Evolutionary conservation across 2,329 filamentous ascomycete genomes (phyloP).

Genomic region (Didymella lethalis): DNA sequence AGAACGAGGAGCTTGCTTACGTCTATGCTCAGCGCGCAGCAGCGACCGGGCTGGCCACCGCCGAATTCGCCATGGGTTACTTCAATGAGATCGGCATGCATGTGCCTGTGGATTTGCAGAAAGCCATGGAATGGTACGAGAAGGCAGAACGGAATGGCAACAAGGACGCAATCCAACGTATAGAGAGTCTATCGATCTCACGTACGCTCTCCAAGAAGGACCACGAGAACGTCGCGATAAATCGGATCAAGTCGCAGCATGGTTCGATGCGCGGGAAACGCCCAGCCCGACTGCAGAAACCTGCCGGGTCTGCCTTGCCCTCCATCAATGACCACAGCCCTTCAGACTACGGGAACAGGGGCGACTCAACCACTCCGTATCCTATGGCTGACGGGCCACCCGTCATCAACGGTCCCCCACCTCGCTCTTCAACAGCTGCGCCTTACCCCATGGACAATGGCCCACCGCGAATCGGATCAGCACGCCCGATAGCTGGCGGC

Average conservation of each 20-base stretch:
- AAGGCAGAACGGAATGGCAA: conserved; percentile 91
- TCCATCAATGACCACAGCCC: conserved; percentile 50
- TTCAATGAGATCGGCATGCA: conserved; percentile 97
- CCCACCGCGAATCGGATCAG: conserved; percentile 56
- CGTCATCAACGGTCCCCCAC: conserved; percentile 28
- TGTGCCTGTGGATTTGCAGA: conserved; percentile 80
- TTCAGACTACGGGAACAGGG: conserved; percentile 46
- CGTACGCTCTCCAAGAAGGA: conserved; percentile 88
- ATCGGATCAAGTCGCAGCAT: conserved; percentile 73
- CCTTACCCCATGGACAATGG: conserved; percentile 76
- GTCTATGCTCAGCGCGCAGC: conserved; percentile 90
- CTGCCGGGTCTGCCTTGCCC: conserved; percentile 49
- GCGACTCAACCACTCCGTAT: conserved; percentile 53
- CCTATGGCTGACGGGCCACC: conserved; percentile 55
- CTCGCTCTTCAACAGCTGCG: conserved; percentile 63
- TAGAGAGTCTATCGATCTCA: conserved; percentile 83
- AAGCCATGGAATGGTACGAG: conserved; percentile 89
- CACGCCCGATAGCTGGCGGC: conserved; percentile 48
- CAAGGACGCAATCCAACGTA: conserved; percentile 80
- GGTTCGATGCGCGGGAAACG: conserved; percentile 60
- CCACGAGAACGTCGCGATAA: conserved; percentile 90
- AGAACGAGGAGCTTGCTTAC: conserved; percentile 94
- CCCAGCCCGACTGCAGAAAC: conserved; percentile 55
- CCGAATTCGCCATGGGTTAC: conserved; percentile 96
- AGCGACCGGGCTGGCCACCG: conserved; percentile 79